phyloP scores from a whole-genome alignment of 2,329 filamentous ascomycete genomes.

The Pestalotiopsis sp. region DNA sequence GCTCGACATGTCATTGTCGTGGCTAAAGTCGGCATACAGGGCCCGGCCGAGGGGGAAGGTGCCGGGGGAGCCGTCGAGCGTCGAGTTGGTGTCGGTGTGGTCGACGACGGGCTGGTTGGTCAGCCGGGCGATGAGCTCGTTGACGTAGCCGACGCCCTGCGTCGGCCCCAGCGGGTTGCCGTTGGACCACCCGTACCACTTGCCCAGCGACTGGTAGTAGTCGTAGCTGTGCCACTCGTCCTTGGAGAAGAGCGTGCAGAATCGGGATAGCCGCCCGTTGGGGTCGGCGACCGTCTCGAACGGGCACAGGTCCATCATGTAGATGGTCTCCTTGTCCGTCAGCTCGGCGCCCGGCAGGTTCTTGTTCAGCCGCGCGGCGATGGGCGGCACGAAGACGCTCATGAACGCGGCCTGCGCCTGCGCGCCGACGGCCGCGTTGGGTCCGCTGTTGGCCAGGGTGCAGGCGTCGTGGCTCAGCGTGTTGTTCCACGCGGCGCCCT shows the following conservation, averaged over 20 bases:
- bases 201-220: conserved; percentile 77
- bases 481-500: conserved; percentile 70
- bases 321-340: conserved; percentile 60
- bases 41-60: conserved; percentile 72
- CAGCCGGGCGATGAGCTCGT: conserved; percentile 82
- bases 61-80: conserved; percentile 63
- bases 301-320: conserved; percentile 86
- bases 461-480: conserved; percentile 77
- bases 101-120: conserved; percentile 70
- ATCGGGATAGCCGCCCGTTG: conserved; percentile 60
- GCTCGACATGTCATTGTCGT: conserved; percentile 83
- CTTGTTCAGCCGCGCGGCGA: conserved; percentile 68
- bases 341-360: conserved; percentile 70
- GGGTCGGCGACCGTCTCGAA: conserved; percentile 74
- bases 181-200: conserved; percentile 79
- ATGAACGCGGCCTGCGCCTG: conserved; percentile 59
- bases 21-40: conserved; percentile 87
- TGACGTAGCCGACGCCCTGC: conserved; percentile 84
- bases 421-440: conserved; percentile 46
- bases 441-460: conserved; percentile 65
- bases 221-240: conserved; percentile 78
- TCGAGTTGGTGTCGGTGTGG: conserved; percentile 74
- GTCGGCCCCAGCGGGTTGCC: conserved; percentile 80
- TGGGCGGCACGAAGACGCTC: conserved; percentile 63
- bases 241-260: conserved; percentile 74